Evolutionary conservation across 768 basidiomycete genomes (phyloP).

Genomic region (Mycena capillaripes): DNA sequence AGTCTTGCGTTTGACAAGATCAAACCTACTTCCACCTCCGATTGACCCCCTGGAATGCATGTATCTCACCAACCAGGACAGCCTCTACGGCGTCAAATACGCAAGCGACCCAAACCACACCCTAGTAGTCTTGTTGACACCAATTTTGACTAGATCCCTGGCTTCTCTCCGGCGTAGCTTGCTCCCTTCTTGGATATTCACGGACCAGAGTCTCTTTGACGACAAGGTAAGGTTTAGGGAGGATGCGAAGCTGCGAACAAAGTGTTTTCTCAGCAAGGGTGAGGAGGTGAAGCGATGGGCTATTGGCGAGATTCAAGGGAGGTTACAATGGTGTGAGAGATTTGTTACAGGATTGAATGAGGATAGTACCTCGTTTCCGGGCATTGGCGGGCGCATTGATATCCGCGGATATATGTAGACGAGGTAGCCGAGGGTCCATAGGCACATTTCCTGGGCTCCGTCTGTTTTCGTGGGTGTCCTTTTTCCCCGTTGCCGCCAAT

Average conservation of each 20-base stretch:
- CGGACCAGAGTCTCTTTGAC: conserved; percentile 96
- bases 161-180: conserved; percentile 91
- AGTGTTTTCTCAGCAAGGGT: conserved; percentile 89
- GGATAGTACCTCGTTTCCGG: conserved; percentile 58
- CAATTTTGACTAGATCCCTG: conserved; percentile 91
- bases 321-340: conserved; percentile 38
- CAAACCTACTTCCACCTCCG: no score
- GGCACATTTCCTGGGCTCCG: no score
- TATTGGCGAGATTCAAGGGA: conserved; percentile 92
- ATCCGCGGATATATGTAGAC: no score
- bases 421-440: no score
- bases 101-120: no score
- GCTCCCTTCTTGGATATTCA: conserved; percentile 92
- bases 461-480: no score
- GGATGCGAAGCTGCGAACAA: conserved; percentile 90
- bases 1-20: no score
- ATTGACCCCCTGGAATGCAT: no score
- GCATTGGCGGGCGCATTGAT: conserved; percentile 53
- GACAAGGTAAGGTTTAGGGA: conserved; percentile 95
- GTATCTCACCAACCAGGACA: no score
- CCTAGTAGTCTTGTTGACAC: conserved; percentile 91
- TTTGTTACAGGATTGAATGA: background rate
- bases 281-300: conserved; percentile 91
- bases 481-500: no score
- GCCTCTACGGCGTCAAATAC: no score